phyloP scores from a whole-genome alignment of 2,329 filamentous ascomycete genomes.

The Metarhizium sp. region DNA sequence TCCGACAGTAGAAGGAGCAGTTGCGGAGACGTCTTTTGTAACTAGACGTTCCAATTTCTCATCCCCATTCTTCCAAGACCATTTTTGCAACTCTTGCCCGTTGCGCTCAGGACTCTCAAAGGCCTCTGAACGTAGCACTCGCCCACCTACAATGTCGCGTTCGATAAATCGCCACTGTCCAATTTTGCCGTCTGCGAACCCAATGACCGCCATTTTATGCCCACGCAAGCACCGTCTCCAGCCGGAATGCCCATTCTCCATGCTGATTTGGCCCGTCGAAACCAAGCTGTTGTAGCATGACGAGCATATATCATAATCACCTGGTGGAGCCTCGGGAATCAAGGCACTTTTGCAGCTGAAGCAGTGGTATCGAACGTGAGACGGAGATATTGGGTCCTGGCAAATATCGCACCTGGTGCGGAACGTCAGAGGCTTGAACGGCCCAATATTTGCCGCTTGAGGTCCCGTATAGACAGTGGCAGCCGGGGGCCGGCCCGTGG shows the following conservation, averaged over 20 bases:
- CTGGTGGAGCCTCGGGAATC: slow-evolving; percentile 38
- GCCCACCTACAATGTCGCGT: slow-evolving; percentile 69
- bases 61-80: slow-evolving; percentile 39
- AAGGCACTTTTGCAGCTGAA: slow-evolving; percentile 53
- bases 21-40: slow-evolving; percentile 38
- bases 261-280: slow-evolving; percentile 52
- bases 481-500: slow-evolving; percentile 35
- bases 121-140: slow-evolving; percentile 53
- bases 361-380: slow-evolving; percentile 69
- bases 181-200: slow-evolving; percentile 59
- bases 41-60: slow-evolving; percentile 37
- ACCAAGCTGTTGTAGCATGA: slow-evolving; percentile 67
- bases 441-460: slow-evolving; percentile 34
- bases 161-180: slow-evolving; percentile 61
- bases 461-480: slow-evolving; percentile 40
- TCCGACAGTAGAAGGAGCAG: slow-evolving; percentile 25
- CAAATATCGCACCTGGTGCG: slow-evolving; percentile 74
- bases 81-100: slow-evolving; percentile 32
- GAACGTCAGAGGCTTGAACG: slow-evolving; percentile 62
- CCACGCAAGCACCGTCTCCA: slow-evolving; percentile 76
- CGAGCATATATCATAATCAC: slow-evolving; percentile 82
- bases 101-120: slow-evolving; percentile 25
- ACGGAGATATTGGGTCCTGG: slow-evolving; percentile 59
- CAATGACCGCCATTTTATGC: slow-evolving; percentile 77
- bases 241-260: slow-evolving; percentile 67